Base-by-base conservation (phyloP, 768 basidiomycete genomes). In the Phlegmacium glaucopus region DNA sequence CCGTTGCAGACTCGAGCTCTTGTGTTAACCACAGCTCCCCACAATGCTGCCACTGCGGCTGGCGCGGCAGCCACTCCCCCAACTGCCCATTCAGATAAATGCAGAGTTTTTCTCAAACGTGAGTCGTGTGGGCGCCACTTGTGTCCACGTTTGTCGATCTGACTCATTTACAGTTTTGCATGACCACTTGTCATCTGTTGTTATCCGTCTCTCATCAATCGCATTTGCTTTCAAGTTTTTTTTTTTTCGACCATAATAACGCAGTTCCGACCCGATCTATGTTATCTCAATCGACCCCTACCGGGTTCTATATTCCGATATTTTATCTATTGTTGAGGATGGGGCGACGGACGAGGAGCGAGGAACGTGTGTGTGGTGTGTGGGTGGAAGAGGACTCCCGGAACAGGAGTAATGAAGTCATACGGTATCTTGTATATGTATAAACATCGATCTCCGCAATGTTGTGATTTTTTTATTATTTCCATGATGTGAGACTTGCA, bases 41-140 rank as follows among this genome's bases (percentile, higher is more conserved):
- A 50, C 84, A 86, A 63, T 88, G 86, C 69, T 86, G 83, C 73
- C 83, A 86, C 62, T 88, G 86, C 53, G 84, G 84, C 55, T 83
- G 74, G 73, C 80, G 85, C 56, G 84, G 83, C 32, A 60, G 70
- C 49, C 76, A 78, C 57, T 62, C 79, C 22, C 77, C 80, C 29
- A 73, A 69, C 59, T 87, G 85, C 72, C 83, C 83, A 36, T 58
- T 58, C 56, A 54, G 41, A 49, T 57, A 57, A 47, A 52, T 25
- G 39, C 45, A n/a, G n/a, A n/a, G n/a, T n/a, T n/a, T n/a, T n/a
- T n/a, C n/a, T 35, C 26, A 47, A 47, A 44, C 22, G 47, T 53
- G 42, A 48, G 51, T 48, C 42, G n/a, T 48, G 15, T 48, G 26
- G 43, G 48, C 50, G 51, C 48, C 47, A 44, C 49, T 22, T n/a